Evolutionary conservation across 2,329 filamentous ascomycete species (phyloP), one percentile per base, ranked within the genome.

Genomic region (Penicillium sp.): DNA sequence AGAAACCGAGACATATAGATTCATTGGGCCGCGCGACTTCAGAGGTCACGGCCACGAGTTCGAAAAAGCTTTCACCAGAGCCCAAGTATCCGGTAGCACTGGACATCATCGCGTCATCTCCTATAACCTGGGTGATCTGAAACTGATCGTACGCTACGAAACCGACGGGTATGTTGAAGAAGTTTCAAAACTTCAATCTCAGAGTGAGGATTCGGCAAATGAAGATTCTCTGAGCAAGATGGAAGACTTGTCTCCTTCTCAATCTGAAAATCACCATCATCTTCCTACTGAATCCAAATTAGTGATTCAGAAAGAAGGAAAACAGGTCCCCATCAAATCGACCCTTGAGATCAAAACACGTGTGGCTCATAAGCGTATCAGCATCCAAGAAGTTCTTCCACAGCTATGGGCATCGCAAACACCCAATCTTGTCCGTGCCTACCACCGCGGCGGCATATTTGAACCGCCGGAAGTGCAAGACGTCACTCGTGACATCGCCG

Each of bases 261-360:
- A 5, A 22, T 11, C 28, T 14, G 39, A 31, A 30, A 31, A 5
- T 22, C 19, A 22, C 19, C 5, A 3, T 3, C 39, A 9, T 1
- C 11, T n/a, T n/a, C 28, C 18, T 48, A 54, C 66, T 25, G 29
- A 35, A 31, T 64, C 54, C 4, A 65, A 56, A 45, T 56, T 73
- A 46, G 54, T 14, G 6, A 60, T 75, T 35, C 19, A 5, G 19
- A 22, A 57, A 56, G 51, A 49, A 59, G 40, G 58, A 64, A 46
- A 74, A 9, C 19, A 12, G 61, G 19, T 22, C 3, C 19, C 19
- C 73, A 2, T 61, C 67, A 54, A 64, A 29, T 71, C 67, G 29
- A 75, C 65, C 3, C 58, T 77, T 10, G 72, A 77, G 54, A 71
- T 78, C 62, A 77, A 77, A 61, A 77, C 73, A 7, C 68, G 71